Evolutionary conservation across 805 yeast genomes (phyloP), one percentile per base, ranked within the genome.

Genomic region (Sungouiella thailandica): DNA sequence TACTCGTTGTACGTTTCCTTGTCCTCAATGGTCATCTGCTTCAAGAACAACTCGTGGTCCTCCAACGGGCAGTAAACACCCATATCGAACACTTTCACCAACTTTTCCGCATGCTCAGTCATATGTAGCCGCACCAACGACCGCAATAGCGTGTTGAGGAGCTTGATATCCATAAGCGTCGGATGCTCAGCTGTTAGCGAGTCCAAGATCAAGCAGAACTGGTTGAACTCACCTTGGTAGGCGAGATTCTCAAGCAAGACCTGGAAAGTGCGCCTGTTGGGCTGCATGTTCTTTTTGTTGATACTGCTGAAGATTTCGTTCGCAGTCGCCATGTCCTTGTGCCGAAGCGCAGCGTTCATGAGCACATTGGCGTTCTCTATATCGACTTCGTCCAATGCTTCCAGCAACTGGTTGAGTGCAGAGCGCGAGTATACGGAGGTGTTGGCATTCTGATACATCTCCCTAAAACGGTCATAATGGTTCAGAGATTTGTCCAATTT

Each of bases 291-390:
- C 17, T 11, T 25, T n/a, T n/a, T n/a, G n/a, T n/a, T n/a, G n/a
- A 43, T 32, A 8, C 12, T 12, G 6, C 34, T n/a, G 32, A 41
- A 26, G 10, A 62, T 47, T 17, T 55, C 58, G 4, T 45, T 37
- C 6, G 55, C 43, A 0, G 61, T 46, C 1, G 40, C 41, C 10
- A 32, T 31, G 18, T 52, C 37, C 2, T 46, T 36, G 39, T 64
- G 62, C 33, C 64, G 44, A 6, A 58, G 40, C 1, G 66, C 63
- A 28, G 44, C 47, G 25, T 48, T 41, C 9, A 62, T 43, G n/a
- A 61, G 43, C 14, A 45, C 40, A 34, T 60, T 59, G 19, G 40
- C 42, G 3, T 55, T 52, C 18, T 45, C 53, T 8, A 49, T 37
- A 13, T 37, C 37, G 4, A 37, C 17, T 7, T 35, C 39, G 25